Percentiles rank a stretch among this genome's conserved stretches.
phyloP scores from a whole-genome alignment of 495 filamentous ascomycete species.

The Cryomyces minteri region DNA sequence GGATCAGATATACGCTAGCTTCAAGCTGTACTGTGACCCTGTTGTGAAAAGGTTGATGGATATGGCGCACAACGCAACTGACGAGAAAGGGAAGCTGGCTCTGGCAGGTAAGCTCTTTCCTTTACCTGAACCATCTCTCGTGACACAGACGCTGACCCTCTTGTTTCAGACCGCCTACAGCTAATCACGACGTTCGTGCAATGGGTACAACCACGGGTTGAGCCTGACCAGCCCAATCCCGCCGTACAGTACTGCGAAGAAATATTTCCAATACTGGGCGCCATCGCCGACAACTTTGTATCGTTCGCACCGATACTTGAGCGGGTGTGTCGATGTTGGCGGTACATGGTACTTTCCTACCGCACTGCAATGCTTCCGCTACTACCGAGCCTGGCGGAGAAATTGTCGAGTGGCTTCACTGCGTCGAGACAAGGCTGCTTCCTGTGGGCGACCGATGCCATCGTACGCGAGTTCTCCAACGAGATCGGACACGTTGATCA shows the following conservation, averaged over 20 bases:
- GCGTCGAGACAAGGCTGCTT: slow-evolving; percentile 87
- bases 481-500: slow-evolving; percentile 70
- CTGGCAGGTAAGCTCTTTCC: slow-evolving; percentile 51
- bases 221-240: slow-evolving; percentile 57
- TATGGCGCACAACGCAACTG: slow-evolving; percentile 67
- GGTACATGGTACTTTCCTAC: slow-evolving; percentile 91
- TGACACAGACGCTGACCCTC: slow-evolving; percentile 9
- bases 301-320: slow-evolving; percentile 77
- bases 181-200: slow-evolving; percentile 81
- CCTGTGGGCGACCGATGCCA: slow-evolving; percentile 88
- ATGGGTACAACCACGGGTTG: slow-evolving; percentile 58
- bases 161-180: slow-evolving; percentile 56
- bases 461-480: slow-evolving; percentile 85
- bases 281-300: slow-evolving; percentile 71
- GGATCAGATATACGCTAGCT: slow-evolving; percentile 56
- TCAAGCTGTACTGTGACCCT: slow-evolving; percentile 90
- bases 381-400: slow-evolving; percentile 67
- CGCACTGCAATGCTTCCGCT: slow-evolving; percentile 74
- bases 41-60: slow-evolving; percentile 71
- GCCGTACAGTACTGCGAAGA: slow-evolving; percentile 93
- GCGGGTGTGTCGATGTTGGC: slow-evolving; percentile 83
- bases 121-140: not conserved
- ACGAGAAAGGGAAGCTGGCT: slow-evolving; percentile 60
- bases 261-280: slow-evolving; percentile 69
- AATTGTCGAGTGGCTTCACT: slow-evolving; percentile 68